phyloP scores from a whole-genome alignment of 75 land plant genomes.

The Isoetes taiwanensis region DNA sequence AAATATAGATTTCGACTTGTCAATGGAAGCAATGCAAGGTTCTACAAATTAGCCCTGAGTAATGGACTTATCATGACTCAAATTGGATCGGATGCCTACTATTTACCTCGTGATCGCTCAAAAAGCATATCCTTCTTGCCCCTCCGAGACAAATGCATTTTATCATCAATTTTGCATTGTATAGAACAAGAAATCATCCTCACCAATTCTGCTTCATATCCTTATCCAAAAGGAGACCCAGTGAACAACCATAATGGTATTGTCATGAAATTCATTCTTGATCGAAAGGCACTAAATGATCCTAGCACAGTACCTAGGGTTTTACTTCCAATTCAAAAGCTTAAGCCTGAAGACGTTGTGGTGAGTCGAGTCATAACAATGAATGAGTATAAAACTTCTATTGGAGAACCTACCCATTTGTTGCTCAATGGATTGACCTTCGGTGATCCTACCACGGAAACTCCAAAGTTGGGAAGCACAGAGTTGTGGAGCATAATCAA shows the following conservation, averaged over 20 bases:
- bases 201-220: slow-evolving; percentile 16
- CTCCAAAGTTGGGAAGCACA: slow-evolving; percentile 35
- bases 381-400: slow-evolving; percentile 8
- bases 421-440: slow-evolving; percentile 23
- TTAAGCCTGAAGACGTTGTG: too few relatives aligned
- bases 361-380: not conserved
- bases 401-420: slow-evolving; percentile 47
- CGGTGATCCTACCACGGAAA: slow-evolving; percentile 78
- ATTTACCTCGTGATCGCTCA: slow-evolving; percentile 26
- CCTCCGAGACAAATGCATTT: slow-evolving; percentile 68
- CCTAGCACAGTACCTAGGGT: slow-evolving; percentile 6
- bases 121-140: slow-evolving; percentile 24
- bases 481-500: slow-evolving; percentile 77
- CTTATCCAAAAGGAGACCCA: slow-evolving; percentile 18
- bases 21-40: slow-evolving; percentile 67
- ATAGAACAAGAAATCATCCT: not conserved
- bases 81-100: slow-evolving; percentile 59
- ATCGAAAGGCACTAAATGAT: not conserved
- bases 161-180: slow-evolving; percentile 38
- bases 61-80: slow-evolving; percentile 34
- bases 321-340: not conserved
- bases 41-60: slow-evolving; percentile 32
- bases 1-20: slow-evolving; percentile 65
- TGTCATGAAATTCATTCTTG: slow-evolving; percentile 55
- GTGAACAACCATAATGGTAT: slow-evolving; percentile 18